phyloP scores from a whole-genome alignment of 2,329 filamentous ascomycete species.

The Grosmannia huntii region DNA sequence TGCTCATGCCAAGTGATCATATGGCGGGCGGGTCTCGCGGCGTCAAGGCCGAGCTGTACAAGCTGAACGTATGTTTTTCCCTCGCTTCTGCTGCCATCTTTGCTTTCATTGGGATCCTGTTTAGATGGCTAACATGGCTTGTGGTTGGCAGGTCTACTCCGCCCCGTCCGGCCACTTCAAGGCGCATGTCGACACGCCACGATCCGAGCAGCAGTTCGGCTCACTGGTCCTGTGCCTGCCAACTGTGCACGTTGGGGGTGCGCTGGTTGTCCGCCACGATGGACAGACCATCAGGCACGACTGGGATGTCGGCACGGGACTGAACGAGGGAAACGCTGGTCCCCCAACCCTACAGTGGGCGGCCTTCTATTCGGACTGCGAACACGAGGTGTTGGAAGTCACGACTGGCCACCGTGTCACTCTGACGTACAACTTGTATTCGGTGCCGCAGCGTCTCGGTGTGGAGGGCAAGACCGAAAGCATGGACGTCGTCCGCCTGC shows the following conservation, averaged over 20 bases:
- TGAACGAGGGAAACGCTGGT: neutral
- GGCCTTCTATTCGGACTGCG: conserved; percentile 34
- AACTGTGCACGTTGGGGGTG: conserved; percentile 23
- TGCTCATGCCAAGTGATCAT: conserved; percentile 23
- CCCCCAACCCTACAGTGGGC: conserved; percentile 26
- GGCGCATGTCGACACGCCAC: conserved; percentile 40
- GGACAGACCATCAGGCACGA: conserved; percentile 24
- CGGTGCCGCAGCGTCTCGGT: neutral
- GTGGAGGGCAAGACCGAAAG: neutral
- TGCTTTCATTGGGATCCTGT: neutral
- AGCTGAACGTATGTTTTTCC: conserved; percentile 32
- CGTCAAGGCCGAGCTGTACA: conserved; percentile 41
- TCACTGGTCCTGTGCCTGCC: conserved; percentile 40
- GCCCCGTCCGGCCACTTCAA: conserved; percentile 37
- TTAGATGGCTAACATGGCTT: neutral
- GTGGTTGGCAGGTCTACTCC: conserved; percentile 30
- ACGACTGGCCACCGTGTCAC: conserved; percentile 39
- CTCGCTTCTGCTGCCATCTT: neutral
- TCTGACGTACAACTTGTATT: conserved; percentile 46
- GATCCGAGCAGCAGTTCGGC: conserved; percentile 33
- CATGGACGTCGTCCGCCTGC: neutral
- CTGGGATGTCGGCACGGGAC: conserved; percentile 19
- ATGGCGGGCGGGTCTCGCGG: conserved; percentile 13
- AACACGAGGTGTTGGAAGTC: conserved; percentile 38
- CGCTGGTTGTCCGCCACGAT: conserved; percentile 28